These are phyloP conservation scores for Madurella mycetomatis DNA, from an alignment of 2,329 filamentous ascomycete genomes.

Conservation along the genomic window DNA sequence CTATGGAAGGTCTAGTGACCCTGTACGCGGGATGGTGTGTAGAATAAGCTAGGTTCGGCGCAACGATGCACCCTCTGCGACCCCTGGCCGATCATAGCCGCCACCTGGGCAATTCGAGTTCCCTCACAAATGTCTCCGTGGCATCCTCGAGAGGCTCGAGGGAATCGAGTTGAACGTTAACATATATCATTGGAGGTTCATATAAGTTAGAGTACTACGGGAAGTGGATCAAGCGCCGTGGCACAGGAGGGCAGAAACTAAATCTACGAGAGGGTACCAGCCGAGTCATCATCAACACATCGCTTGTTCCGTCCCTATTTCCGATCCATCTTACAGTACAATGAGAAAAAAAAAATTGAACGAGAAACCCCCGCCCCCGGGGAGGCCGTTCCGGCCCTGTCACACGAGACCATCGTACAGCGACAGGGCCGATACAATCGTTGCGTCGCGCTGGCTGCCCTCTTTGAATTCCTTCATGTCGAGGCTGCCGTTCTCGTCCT, in stretches of 20 bases:
- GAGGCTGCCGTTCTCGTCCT: constrained; percentile 95
- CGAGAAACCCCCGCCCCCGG: background rate
- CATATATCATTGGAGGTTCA: background rate
- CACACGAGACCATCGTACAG: constrained; percentile 93
- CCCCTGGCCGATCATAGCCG: background rate
- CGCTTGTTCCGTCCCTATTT: background rate
- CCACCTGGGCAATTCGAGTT: background rate
- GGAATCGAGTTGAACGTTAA: background rate
- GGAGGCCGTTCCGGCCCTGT: background rate
- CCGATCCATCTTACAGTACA: background rate
- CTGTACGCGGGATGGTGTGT: too few species aligned
- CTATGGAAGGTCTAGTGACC: too few species aligned
- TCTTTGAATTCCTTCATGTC: constrained; percentile 99
- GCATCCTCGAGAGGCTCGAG: too few species aligned
- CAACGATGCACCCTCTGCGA: too few species aligned
- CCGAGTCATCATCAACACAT: too few species aligned
- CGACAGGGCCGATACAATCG: constrained; percentile 93
- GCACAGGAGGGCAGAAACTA: too few species aligned
- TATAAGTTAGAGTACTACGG: background rate
- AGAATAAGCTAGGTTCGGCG: too few species aligned
- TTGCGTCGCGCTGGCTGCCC: constrained; percentile 97
- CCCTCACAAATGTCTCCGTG: background rate
- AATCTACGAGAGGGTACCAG: too few species aligned
- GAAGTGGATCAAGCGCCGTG: too few species aligned
- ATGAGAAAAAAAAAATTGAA: background rate